Percentiles rank a stretch among this genome's conserved stretches.
Conservation (phyloP, 805 yeast species). For the Peterozyma toletana region DNA sequence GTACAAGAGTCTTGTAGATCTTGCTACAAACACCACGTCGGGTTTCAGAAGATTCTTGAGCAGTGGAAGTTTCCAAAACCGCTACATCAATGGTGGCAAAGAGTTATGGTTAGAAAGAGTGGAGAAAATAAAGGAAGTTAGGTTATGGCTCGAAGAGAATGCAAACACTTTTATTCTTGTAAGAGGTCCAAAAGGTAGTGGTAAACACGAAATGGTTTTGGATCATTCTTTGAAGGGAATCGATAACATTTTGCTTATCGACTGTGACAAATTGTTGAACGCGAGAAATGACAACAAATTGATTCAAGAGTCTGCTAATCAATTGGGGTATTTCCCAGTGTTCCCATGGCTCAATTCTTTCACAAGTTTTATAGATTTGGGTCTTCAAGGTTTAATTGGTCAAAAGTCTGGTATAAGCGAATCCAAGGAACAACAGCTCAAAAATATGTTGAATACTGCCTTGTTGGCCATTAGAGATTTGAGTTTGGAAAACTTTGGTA, state of each 20-base stretch:
- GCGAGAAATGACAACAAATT: conserved; percentile 68
- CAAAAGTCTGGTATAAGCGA: conserved; percentile 89
- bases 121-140: conserved; percentile 60
- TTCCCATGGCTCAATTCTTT: conserved; percentile 88
- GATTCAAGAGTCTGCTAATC: conserved; percentile 59
- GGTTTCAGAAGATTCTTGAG: conserved; percentile 5
- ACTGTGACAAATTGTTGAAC: conserved; percentile 72
- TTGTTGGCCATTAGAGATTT: conserved; percentile 68
- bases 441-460: conserved; percentile 69
- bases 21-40: conserved; percentile 16
- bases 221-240: conserved; percentile 58
- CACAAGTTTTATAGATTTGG: conserved; percentile 74
- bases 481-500: conserved; percentile 36
- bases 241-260: conserved; percentile 57
- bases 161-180: conserved; percentile 85
- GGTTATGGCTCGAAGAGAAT: conserved; percentile 79
- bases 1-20: conserved; percentile 26
- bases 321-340: conserved; percentile 87
- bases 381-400: conserved; percentile 86
- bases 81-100: conserved; percentile 17
- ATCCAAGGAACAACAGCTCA: conserved; percentile 71
- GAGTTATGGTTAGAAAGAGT: conserved; percentile 66
- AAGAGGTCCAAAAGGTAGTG: conserved; percentile 94
- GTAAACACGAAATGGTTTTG: conserved; percentile 74
- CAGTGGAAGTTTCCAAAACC: conserved; percentile 3